A percentile compares a stretch with the other conserved stretches of the same genome.
Evolutionary conservation across 148 eudicot genomes (phyloP).

Genomic region (Salicornia ramosissima): DNA sequence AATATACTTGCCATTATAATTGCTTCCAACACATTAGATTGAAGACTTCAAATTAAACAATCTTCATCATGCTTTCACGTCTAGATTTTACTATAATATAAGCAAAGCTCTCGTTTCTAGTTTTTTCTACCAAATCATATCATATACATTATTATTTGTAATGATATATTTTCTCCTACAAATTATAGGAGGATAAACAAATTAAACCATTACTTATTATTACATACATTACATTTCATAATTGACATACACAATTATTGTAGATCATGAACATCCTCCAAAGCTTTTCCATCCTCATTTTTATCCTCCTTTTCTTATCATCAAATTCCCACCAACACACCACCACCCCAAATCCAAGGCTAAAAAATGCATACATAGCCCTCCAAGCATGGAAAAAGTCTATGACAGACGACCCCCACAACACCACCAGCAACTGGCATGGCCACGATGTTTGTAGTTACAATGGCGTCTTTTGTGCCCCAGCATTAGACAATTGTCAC

Average conservation of each 20-base stretch:
- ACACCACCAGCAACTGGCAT: constrained; percentile 52
- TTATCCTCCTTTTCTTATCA: constrained; percentile 13
- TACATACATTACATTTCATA: too few relatives aligned
- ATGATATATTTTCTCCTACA: too few relatives aligned
- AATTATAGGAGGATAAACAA: too few relatives aligned
- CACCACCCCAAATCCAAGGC: constrained; percentile 27
- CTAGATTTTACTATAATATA: not conserved
- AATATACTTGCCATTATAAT: too few relatives aligned
- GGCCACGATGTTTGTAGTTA: constrained; percentile 58
- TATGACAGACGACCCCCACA: constrained; percentile 56
- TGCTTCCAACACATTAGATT: too few relatives aligned
- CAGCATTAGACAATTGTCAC: constrained; percentile 43
- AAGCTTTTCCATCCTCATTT: constrained; percentile 13
- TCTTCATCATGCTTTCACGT: constrained; percentile 1
- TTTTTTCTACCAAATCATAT: not conserved
- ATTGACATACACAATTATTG: too few relatives aligned
- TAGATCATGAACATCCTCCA: constrained; percentile 6
- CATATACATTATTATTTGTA: too few relatives aligned
- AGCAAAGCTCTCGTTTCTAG: not conserved
- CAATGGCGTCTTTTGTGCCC: constrained; percentile 65
- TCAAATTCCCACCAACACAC: constrained; percentile 7
- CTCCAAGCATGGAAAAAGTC: constrained; percentile 69
- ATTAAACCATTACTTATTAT: too few relatives aligned
- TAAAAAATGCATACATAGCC: constrained; percentile 45
- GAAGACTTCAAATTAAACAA: constrained; percentile 1